Evolutionary conservation across 2,329 filamentous ascomycete genomes (phyloP).

Genomic region (Aspergillus ochraceoroseus): DNA sequence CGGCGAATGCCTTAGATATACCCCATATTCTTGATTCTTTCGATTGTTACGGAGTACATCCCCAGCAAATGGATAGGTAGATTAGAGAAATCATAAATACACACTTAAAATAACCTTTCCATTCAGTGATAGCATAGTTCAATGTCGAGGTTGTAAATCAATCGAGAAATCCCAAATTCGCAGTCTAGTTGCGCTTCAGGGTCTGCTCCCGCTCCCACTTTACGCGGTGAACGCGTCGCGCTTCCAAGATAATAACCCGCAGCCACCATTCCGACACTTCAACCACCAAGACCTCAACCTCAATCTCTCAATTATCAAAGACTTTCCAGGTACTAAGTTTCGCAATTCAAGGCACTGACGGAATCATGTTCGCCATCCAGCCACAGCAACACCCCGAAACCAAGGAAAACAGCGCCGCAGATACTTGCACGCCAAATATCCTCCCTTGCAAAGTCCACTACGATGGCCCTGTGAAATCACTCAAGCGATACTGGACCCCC

Average conservation of each 20-base stretch:
- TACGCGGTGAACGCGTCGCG: conserved; percentile 33
- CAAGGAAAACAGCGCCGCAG: conserved; percentile 18
- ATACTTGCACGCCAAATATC: conserved; percentile 60
- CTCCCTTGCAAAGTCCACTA: conserved; percentile 78
- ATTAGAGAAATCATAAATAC: too few species aligned
- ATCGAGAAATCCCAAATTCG: too few species aligned
- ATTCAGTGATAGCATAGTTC: too few species aligned
- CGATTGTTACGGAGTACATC: neutral
- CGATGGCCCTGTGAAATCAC: conserved; percentile 63
- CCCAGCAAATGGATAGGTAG: neutral
- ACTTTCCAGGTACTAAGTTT: neutral
- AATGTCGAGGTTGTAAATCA: neutral
- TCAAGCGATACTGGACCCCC: conserved; percentile 67
- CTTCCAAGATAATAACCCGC: conserved; percentile 13
- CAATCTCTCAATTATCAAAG: too few species aligned
- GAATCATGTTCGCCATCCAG: conserved; percentile 36
- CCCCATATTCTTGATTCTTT: conserved; percentile 10
- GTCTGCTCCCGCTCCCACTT: conserved; percentile 20
- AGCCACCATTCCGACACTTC: conserved; percentile 6
- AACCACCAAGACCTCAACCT: neutral
- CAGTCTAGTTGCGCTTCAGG: too few species aligned
- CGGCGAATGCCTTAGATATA: conserved; percentile 17
- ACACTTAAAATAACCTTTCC: too few species aligned
- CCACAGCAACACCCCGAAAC: conserved; percentile 21
- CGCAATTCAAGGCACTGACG: neutral